A percentile compares a stretch with the other conserved stretches of the same genome.
Evolutionary conservation across 192 early-diverging fungal species (phyloP).

Genomic region (Backusella mclennaniae): DNA sequence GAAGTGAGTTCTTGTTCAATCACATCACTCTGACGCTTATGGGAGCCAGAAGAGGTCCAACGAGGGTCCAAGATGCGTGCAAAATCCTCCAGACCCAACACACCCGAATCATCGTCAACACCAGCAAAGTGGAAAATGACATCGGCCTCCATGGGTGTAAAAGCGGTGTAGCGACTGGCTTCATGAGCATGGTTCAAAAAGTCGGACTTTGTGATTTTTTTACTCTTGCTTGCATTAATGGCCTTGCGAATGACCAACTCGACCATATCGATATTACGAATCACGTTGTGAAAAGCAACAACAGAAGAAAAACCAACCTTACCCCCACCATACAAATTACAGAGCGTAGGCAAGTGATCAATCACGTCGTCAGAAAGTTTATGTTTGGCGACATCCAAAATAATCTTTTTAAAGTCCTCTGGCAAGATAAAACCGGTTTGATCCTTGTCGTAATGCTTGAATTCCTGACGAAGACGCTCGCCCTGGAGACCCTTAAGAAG

Average conservation of each 20-base stretch:
- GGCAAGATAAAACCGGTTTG: slow-evolving; percentile 59
- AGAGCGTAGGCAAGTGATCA: slow-evolving; percentile 59
- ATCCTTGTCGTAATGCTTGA: slow-evolving; percentile 68
- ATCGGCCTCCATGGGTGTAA: slow-evolving; percentile 76
- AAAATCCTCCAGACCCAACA: slow-evolving; percentile 48
- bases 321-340: slow-evolving; percentile 53
- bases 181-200: slow-evolving; percentile 59
- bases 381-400: slow-evolving; percentile 64
- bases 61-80: slow-evolving; percentile 51
- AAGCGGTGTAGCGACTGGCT: slow-evolving; percentile 53
- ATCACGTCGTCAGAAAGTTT: slow-evolving; percentile 64
- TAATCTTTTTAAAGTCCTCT: slow-evolving; percentile 58
- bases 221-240: slow-evolving; percentile 42
- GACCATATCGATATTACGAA: slow-evolving; percentile 68
- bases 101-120: slow-evolving; percentile 46
- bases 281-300: slow-evolving; percentile 60
- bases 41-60: slow-evolving; percentile 39
- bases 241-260: slow-evolving; percentile 58
- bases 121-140: slow-evolving; percentile 69
- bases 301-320: slow-evolving; percentile 65
- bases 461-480: slow-evolving; percentile 69
- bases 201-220: slow-evolving; percentile 60
- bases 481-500: slow-evolving; percentile 68
- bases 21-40: background rate
- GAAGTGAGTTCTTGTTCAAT: slow-evolving; percentile 1